Percentiles rank a stretch among this genome's conserved stretches.
Conservation (phyloP, 257 asterid species). For the Rehmannia glutinosa region DNA sequence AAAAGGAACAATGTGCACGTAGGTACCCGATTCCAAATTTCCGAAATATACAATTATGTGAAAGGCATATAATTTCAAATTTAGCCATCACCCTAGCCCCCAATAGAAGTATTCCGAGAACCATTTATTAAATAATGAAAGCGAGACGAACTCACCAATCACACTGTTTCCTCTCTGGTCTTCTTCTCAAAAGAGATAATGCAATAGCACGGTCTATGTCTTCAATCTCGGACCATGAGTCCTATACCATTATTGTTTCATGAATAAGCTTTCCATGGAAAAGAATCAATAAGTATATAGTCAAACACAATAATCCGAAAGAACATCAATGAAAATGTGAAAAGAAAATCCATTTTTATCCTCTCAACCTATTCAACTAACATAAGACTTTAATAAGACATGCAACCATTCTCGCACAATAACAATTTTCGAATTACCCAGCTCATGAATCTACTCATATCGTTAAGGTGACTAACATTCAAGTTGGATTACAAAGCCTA, state of each 20-base stretch:
- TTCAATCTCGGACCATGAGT: slow-evolving; percentile 63
- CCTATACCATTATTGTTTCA: slow-evolving; percentile 28
- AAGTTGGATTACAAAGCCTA: background rate
- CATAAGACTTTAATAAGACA: background rate
- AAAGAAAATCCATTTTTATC: background rate
- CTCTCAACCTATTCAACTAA: background rate
- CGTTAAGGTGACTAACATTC: background rate
- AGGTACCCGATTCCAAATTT: background rate
- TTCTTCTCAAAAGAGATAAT: slow-evolving; percentile 67
- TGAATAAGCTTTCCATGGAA: background rate
- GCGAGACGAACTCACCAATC: slow-evolving; percentile 30
- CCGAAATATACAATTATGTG: too few species aligned
- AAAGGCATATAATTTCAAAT: too few species aligned
- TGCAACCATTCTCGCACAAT: background rate
- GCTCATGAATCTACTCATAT: background rate
- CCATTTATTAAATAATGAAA: slow-evolving; percentile 29
- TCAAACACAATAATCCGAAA: background rate
- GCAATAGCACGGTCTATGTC: slow-evolving; percentile 85
- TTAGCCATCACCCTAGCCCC: too few species aligned
- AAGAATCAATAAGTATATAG: background rate
- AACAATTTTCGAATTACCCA: background rate
- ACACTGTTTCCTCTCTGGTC: slow-evolving; percentile 71
- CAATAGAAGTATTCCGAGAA: background rate
- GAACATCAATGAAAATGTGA: background rate
- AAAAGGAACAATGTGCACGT: too few species aligned